These are phyloP conservation scores for Lanmaoa pseudosensibilis DNA, from an alignment of 768 basidiomycete genomes.

Conservation along the genomic window DNA sequence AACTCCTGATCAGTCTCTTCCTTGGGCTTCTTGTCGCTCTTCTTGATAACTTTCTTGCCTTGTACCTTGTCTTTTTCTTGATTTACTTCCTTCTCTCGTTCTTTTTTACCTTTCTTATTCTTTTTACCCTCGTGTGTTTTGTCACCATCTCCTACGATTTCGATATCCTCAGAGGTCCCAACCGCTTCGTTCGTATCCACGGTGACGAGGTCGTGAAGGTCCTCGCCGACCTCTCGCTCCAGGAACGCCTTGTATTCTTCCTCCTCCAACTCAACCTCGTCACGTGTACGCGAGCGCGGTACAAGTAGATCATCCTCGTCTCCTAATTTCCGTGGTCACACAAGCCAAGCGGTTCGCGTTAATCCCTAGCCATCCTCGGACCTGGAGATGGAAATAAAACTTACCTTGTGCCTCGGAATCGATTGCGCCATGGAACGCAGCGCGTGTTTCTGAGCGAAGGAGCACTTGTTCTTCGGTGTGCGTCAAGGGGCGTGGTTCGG, in stretches of 20 bases:
- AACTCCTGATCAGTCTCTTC: slow-evolving; percentile 82
- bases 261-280: slow-evolving; percentile 75
- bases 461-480: slow-evolving; percentile 76
- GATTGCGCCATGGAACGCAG: slow-evolving; percentile 67
- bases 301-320: slow-evolving; percentile 70
- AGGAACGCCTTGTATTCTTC: slow-evolving; percentile 85
- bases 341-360: neutral
- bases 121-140: slow-evolving; percentile 33
- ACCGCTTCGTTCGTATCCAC: slow-evolving; percentile 36
- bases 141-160: slow-evolving; percentile 27
- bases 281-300: slow-evolving; percentile 72
- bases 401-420: slow-evolving; percentile 15
- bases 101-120: slow-evolving; percentile 36
- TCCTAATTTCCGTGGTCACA: slow-evolving; percentile 27
- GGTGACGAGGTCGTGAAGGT: slow-evolving; percentile 66
- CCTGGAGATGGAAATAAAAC: neutral
- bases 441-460: slow-evolving; percentile 79
- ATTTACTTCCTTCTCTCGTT: slow-evolving; percentile 30
- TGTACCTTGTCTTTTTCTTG: slow-evolving; percentile 15
- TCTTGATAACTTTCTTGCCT: slow-evolving; percentile 23
- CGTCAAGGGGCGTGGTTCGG: slow-evolving; percentile 52
- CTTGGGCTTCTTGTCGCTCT: slow-evolving; percentile 38
- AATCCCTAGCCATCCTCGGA: neutral
- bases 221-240: slow-evolving; percentile 76
- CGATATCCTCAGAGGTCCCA: slow-evolving; percentile 25